A percentile compares a stretch with the other conserved stretches of the same genome.
Evolutionary conservation across 2,329 filamentous ascomycete genomes (phyloP).

Genomic region (Xylaria digitata): DNA sequence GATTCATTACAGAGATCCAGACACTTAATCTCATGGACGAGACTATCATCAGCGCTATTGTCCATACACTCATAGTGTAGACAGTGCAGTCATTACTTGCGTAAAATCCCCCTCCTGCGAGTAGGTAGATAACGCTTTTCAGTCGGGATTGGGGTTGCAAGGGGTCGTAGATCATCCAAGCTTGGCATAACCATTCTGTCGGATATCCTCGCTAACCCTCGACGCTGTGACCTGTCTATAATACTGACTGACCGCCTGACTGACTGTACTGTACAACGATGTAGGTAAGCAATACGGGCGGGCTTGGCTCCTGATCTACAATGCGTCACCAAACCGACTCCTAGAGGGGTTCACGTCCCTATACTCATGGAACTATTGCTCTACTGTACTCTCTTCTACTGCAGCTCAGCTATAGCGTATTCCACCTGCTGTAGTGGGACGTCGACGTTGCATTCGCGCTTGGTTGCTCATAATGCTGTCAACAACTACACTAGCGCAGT

Average conservation of each 20-base stretch:
- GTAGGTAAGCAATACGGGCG: constrained; percentile 6
- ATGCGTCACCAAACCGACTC: constrained; percentile 24
- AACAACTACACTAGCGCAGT: constrained; percentile 7
- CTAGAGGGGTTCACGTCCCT: constrained; percentile 20
- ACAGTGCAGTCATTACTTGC: constrained; percentile 8
- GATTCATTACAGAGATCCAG: constrained; percentile 10
- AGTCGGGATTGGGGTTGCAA: constrained; percentile 25
- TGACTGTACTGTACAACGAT: not conserved
- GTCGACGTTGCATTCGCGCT: constrained; percentile 34
- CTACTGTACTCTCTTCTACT: constrained; percentile 19
- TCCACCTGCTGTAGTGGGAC: constrained; percentile 34
- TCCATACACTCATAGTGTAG: constrained; percentile 17
- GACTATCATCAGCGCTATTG: constrained; percentile 32
- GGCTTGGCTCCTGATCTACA: constrained; percentile 23
- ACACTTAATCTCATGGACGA: constrained; percentile 4
- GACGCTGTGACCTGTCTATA: constrained; percentile 19
- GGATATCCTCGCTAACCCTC: constrained; percentile 29
- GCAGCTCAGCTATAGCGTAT: constrained; percentile 33
- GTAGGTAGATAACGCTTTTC: constrained; percentile 18
- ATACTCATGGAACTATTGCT: constrained; percentile 24
- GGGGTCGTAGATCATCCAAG: constrained; percentile 31
- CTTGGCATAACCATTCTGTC: constrained; percentile 40
- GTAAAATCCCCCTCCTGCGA: constrained; percentile 20
- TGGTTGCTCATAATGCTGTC: constrained; percentile 30
- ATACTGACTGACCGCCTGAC: not conserved